Percentiles rank a stretch among this genome's conserved stretches.
These are phyloP conservation scores for Penicillium atrosanguineum DNA, from an alignment of 495 filamentous ascomycete species.

Conservation along the genomic window DNA sequence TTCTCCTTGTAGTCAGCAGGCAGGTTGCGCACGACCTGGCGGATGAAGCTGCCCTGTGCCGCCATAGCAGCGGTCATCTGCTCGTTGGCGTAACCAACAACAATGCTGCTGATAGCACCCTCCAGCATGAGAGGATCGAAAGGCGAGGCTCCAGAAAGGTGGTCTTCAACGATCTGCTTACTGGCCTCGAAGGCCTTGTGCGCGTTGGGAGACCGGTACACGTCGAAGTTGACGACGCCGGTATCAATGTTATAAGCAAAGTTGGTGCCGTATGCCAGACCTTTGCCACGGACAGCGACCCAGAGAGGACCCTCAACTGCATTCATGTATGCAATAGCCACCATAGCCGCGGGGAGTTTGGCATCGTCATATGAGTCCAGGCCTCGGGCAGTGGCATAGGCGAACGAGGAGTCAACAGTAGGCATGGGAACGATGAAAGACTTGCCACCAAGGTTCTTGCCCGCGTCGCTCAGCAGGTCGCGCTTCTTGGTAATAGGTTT, in stretches of 20 bases:
- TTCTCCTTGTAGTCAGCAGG: conserved; percentile 74
- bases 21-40: conserved; percentile 72
- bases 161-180: conserved; percentile 69
- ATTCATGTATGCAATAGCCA: conserved; percentile 87
- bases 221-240: conserved; percentile 74
- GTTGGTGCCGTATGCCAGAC: conserved; percentile 82
- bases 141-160: conserved; percentile 54
- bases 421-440: conserved; percentile 85
- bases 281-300: conserved; percentile 86
- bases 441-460: conserved; percentile 65
- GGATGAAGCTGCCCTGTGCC: conserved; percentile 76
- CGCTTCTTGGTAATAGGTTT: conserved; percentile 58
- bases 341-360: conserved; percentile 75
- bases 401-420: conserved; percentile 90
- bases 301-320: conserved; percentile 92
- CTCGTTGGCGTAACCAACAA: conserved; percentile 79
- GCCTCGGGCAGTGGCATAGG: conserved; percentile 69
- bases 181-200: conserved; percentile 80
- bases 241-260: conserved; percentile 73
- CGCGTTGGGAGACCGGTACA: conserved; percentile 87
- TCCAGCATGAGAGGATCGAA: conserved; percentile 85
- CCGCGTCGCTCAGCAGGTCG: conserved; percentile 67
- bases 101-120: conserved; percentile 84
- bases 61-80: conserved; percentile 79
- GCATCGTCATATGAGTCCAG: conserved; percentile 73